Base-by-base conservation (phyloP, 805 yeast genomes). In the Candida loeiensis region DNA sequence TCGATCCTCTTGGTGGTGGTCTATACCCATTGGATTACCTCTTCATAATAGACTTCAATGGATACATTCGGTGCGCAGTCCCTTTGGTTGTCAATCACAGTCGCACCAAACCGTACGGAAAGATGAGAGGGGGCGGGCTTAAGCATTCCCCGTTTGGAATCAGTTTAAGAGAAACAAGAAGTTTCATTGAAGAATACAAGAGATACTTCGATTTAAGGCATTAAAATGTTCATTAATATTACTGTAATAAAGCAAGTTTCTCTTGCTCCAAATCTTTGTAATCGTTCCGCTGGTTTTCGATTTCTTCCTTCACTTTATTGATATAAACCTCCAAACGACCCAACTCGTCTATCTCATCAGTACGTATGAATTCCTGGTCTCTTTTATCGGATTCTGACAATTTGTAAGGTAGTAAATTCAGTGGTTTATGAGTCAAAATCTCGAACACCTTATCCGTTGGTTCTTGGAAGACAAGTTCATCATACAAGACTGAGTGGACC, bases 401-500 rank as follows among this genome's bases (percentile, higher is more conserved):
- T 41, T 59, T 56, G 42, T 62, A 64, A 1, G 74, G 73, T 71
- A 56, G 77, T 47, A 51, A 73, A 46, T 53, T 83, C 71, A 34
- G 80, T 69, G 95, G 91, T 44, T 75, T 73, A 27, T 70, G 59
- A 4, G 95, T 85, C 53, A 91, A 71, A 4, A 80, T 66, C 49
- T 83, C 87, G 64, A 93, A 91, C 62, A 89, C 77, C 15, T 75
- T 75, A 51, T 93, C 98, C 5, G 96, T 89, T 2, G 99, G 99
- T 60, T 93, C 99, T 58, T 85, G 87, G 56, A 93, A 93, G 2
- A 93, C 95, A 14, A 93, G 66, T 57, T 93, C 99, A 56, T 93
- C 99, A 53, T 84, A 93, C 29, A 82, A 51, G 14, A 68, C 72
- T 24, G 70, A 65, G 41, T 66, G 58, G 11, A 64, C 70, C 33